phyloP scores from a whole-genome alignment of 2,329 filamentous ascomycete genomes.

The Hypoxylon sp. region DNA sequence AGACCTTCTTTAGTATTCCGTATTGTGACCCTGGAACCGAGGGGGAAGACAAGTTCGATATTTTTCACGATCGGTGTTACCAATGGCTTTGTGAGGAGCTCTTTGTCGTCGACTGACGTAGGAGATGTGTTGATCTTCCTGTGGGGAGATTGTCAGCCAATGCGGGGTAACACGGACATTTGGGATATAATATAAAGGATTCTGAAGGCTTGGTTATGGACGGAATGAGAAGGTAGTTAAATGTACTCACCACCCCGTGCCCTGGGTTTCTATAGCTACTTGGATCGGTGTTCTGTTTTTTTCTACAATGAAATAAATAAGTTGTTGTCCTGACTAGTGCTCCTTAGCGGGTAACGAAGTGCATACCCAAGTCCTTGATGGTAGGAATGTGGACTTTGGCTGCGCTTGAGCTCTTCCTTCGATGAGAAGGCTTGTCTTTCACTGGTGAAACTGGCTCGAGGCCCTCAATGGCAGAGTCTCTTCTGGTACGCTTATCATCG shows the following conservation, averaged over 20 bases:
- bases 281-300: constrained; percentile 74
- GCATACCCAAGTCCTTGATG: constrained; percentile 85
- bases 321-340: too few species aligned
- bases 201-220: not conserved
- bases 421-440: constrained; percentile 66
- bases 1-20: constrained; percentile 87
- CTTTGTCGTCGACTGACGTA: constrained; percentile 79
- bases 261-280: constrained; percentile 84
- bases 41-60: constrained; percentile 66
- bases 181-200: not conserved
- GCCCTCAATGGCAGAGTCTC: constrained; percentile 91
- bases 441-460: constrained; percentile 48
- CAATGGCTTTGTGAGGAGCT: constrained; percentile 82
- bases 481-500: constrained; percentile 77
- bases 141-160: constrained; percentile 15
- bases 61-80: constrained; percentile 81
- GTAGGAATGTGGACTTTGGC: constrained; percentile 82
- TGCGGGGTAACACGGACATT: constrained; percentile 14
- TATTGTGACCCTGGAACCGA: constrained; percentile 87
- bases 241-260: constrained; percentile 85
- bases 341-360: too few species aligned
- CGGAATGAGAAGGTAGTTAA: not conserved
- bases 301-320: too few species aligned
- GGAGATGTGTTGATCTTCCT: constrained; percentile 97
- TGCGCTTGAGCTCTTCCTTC: constrained; percentile 76